These are phyloP conservation scores for Syzygium jambos DNA, from an alignment of 345 rosid genomes.

Conservation along the genomic window DNA sequence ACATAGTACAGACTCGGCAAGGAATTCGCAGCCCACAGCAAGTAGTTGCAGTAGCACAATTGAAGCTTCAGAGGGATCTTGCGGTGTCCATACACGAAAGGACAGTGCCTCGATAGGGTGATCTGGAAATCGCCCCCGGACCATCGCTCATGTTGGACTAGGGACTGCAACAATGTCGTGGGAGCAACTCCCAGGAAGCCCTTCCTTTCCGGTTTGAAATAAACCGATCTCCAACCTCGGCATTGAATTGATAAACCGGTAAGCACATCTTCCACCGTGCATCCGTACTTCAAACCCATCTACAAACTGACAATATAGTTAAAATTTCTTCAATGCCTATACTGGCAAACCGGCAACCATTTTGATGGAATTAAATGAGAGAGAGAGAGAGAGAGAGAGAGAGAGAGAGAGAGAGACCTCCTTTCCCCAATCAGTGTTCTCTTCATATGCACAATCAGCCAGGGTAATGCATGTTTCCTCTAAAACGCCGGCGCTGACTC, in stretches of 20 bases:
- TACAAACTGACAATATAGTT: not conserved
- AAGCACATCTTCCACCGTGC: constrained; percentile 31
- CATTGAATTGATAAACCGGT: constrained; percentile 34
- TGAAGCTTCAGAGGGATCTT: constrained; percentile 23
- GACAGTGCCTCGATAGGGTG: constrained; percentile 21
- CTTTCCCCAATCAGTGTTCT: constrained; percentile 19
- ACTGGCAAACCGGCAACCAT: not conserved
- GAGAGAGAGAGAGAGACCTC: constrained; percentile 6
- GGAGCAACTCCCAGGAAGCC: constrained; percentile 36
- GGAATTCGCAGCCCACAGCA: constrained; percentile 23
- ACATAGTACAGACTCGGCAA: constrained; percentile 22
- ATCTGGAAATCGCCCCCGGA: constrained; percentile 34
- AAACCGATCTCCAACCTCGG: constrained; percentile 37
- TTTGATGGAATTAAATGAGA: not conserved
- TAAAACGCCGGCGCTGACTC: not conserved
- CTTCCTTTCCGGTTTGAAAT: constrained; percentile 19
- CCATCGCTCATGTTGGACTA: constrained; percentile 41
- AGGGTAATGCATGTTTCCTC: constrained; percentile 14
- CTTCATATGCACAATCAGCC: constrained; percentile 18
- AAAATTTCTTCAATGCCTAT: not conserved
- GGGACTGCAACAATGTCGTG: constrained; percentile 13
- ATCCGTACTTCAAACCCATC: constrained; percentile 39
- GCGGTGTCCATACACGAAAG: constrained; percentile 16
- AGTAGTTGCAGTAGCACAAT: constrained; percentile 8
- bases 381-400: no score